Evolutionary conservation across 345 rosid genomes (phyloP).

Genomic region (Eucalyptus melliodora): DNA sequence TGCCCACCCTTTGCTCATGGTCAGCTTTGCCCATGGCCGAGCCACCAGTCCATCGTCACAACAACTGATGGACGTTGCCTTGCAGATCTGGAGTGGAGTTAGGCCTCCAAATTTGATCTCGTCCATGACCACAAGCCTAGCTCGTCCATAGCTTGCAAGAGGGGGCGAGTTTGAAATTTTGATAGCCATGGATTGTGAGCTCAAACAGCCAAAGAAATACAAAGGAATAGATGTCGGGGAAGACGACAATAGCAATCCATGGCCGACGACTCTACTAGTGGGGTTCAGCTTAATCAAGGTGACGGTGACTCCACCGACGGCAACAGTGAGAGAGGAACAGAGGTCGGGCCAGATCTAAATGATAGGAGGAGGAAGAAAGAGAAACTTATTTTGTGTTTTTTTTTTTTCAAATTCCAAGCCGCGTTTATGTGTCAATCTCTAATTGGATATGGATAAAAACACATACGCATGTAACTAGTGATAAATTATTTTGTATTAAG

Average conservation of each 20-base stretch:
- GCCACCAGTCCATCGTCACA: not conserved
- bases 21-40: not conserved
- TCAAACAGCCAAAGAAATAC: not conserved
- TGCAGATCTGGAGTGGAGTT: no score
- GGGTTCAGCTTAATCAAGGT: not conserved
- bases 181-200: not conserved
- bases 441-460: no score
- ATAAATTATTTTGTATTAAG: not conserved
- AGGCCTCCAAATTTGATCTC: not conserved
- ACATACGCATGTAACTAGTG: not conserved
- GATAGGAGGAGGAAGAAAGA: not conserved
- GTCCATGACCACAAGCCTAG: not conserved
- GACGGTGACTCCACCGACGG: no score
- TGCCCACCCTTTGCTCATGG: not conserved
- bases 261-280: not conserved
- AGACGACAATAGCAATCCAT: not conserved
- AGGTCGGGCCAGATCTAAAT: not conserved
- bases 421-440: no score
- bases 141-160: not conserved
- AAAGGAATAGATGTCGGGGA: not conserved
- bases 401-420: no score
- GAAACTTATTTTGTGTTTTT: no score
- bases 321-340: not conserved
- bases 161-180: not conserved
- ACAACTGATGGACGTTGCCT: no score